Percentiles rank a stretch among this genome's conserved stretches.
These are phyloP conservation scores for Syncephalastrum racemosum DNA, from an alignment of 371 early-diverging fungal genomes.

Conservation along the genomic window DNA sequence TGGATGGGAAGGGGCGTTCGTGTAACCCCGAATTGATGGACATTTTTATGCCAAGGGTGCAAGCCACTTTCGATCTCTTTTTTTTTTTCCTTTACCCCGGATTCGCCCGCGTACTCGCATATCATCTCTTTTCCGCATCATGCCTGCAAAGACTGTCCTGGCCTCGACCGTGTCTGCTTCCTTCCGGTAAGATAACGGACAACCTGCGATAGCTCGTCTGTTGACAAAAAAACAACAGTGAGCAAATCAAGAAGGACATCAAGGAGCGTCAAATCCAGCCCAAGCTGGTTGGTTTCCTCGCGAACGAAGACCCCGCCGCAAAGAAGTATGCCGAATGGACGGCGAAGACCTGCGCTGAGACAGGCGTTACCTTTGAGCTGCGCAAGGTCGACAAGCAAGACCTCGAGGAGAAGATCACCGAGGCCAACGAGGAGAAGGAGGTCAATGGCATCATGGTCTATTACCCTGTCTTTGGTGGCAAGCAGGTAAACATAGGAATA, in stretches of 20 bases:
- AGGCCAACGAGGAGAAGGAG: constrained; percentile 80
- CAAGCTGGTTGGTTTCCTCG: constrained; percentile 91
- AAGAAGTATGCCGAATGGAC: constrained; percentile 90
- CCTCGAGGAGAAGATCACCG: constrained; percentile 81
- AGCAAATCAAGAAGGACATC: constrained; percentile 81
- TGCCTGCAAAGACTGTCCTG: constrained; percentile 61
- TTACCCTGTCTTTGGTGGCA: constrained; percentile 93
- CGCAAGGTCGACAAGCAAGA: constrained; percentile 79
- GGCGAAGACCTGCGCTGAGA: constrained; percentile 86
- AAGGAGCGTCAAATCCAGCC: constrained; percentile 70
- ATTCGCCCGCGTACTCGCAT: background rate
- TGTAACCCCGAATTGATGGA: too few species aligned
- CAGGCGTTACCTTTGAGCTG: constrained; percentile 89
- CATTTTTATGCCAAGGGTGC: background rate
- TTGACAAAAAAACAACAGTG: constrained; percentile 40
- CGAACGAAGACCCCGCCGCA: constrained; percentile 94
- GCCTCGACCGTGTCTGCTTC: constrained; percentile 62
- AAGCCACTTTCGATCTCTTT: constrained; percentile 9
- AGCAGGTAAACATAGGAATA: constrained; percentile 56
- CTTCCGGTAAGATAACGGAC: constrained; percentile 49
- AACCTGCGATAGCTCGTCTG: background rate
- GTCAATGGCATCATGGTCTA: constrained; percentile 95
- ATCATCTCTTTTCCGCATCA: constrained; percentile 5
- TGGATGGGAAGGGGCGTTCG: too few species aligned
- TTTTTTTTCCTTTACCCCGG: constrained; percentile 1